Evolutionary conservation across 2,329 filamentous ascomycete genomes (phyloP), one percentile per base, ranked within the genome.

Genomic region (Colletotrichum kahawae): DNA sequence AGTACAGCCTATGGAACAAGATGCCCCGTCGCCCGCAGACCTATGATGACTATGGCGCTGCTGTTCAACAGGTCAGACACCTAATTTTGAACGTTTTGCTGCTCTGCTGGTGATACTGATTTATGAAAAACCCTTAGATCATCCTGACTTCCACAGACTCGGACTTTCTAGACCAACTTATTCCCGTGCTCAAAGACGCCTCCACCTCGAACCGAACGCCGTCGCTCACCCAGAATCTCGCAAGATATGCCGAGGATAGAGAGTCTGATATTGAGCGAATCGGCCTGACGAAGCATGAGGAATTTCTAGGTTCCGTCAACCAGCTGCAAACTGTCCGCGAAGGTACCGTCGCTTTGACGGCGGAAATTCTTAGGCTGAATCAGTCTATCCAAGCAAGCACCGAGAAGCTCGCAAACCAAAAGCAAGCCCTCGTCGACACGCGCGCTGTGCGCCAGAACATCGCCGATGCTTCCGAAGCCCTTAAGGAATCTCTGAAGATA

Each of bases 331-430:
- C 92, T 74, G 95, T 98, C 67, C 93, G 96, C 69, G 95, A 98
- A 83, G 95, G 95, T 54, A 98, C 96, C 1, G 95, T 98, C 54
- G 90, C 91, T 60, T 87, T 99, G 80, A 98, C 96, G 2, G 91
- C 93, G 51, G 96, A 99, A 83, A 98, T 99, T 74, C 87, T 99
- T 77, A 92, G 95, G 79, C 89, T 99, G 72, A 98, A 98, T 81
- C 94, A 98, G 83, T 97, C 95, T 9, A 98, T 99, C 70, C 96
- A 98, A 85, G 90, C 93, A 62, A 98, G 96, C 82, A 98, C 97
- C 0, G 95, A 98, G 86, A 96, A 95, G 83, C 88, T 99, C 43
- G 96, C 96, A 0, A 94, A 95, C 81, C 96, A 98, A 85, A 99
- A 99, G 86, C 96, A 96, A 83, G 94, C 94, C 3, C 88, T 99